Evolutionary conservation across 495 filamentous ascomycete genomes (phyloP).

Genomic region (Articulospora tetracladia): DNA sequence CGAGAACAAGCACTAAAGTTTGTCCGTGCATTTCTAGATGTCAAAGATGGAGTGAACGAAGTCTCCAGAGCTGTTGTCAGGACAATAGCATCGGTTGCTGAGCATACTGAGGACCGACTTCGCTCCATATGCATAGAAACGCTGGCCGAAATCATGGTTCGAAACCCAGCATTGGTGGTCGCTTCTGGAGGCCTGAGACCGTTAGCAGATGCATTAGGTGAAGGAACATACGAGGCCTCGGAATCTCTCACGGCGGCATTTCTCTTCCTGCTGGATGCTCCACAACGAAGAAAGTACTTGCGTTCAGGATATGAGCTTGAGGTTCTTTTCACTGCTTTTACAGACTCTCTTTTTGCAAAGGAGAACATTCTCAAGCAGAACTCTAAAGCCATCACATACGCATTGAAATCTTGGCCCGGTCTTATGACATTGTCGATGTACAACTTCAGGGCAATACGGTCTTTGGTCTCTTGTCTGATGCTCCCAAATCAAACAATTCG

Average conservation of each 20-base stretch:
- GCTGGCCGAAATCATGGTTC: constrained; percentile 83
- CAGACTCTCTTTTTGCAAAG: constrained; percentile 68
- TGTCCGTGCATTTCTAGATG: constrained; percentile 89
- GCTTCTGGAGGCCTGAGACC: constrained; percentile 77
- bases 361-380: constrained; percentile 80
- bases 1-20: constrained; percentile 97
- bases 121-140: constrained; percentile 89
- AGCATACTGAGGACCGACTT: constrained; percentile 82
- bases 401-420: constrained; percentile 90
- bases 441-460: constrained; percentile 75
- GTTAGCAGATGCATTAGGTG: constrained; percentile 79
- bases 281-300: constrained; percentile 73
- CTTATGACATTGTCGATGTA: constrained; percentile 82
- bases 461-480: constrained; percentile 74
- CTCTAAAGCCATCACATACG: constrained; percentile 78
- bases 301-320: constrained; percentile 76
- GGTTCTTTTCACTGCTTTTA: constrained; percentile 82
- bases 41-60: constrained; percentile 87
- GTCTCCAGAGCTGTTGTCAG: constrained; percentile 82
- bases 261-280: constrained; percentile 82
- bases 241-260: constrained; percentile 82
- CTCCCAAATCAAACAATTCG: constrained; percentile 63
- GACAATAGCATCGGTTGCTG: constrained; percentile 84
- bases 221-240: constrained; percentile 87
- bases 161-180: constrained; percentile 73